Percentiles rank a stretch among this genome's conserved stretches.
These are phyloP conservation scores for Blastocladiella emersonii DNA, from an alignment of 371 early-diverging fungal species.

Conservation along the genomic window DNA sequence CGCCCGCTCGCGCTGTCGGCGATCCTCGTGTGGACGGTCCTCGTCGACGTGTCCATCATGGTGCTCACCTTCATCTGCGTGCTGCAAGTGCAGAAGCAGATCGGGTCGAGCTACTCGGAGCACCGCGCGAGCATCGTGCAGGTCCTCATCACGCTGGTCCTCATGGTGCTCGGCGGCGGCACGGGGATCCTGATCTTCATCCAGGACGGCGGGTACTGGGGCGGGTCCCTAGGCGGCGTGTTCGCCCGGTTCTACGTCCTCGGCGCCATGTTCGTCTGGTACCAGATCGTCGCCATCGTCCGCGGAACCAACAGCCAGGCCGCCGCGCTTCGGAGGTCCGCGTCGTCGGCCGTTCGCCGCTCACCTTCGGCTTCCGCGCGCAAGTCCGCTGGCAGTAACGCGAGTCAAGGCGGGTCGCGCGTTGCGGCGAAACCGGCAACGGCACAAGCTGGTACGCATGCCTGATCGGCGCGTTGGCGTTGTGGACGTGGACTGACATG, in stretches of 20 bases:
- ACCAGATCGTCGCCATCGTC: not conserved
- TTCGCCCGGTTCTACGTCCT: not conserved
- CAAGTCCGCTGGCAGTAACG: too few species aligned
- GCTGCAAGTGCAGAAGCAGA: not conserved
- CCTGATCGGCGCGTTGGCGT: too few species aligned
- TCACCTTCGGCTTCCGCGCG: too few species aligned
- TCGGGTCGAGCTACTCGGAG: not conserved
- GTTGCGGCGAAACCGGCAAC: too few species aligned
- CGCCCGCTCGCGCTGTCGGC: not conserved
- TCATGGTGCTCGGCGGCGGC: not conserved
- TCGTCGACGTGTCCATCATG: not conserved
- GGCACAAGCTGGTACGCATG: too few species aligned
- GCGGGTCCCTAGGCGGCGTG: not conserved
- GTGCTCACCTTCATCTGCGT: not conserved
- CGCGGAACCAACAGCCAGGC: too few species aligned
- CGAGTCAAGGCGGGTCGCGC: too few species aligned
- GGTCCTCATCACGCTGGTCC: not conserved
- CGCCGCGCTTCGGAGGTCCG: too few species aligned
- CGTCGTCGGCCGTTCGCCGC: too few species aligned
- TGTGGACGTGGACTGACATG: too few species aligned
- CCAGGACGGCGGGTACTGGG: not conserved
- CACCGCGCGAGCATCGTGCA: not conserved
- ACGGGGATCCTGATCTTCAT: not conserved
- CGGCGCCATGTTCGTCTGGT: not conserved
- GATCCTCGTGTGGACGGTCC: not conserved